These are phyloP conservation scores for Pichia sp. DNA, from an alignment of 1,139 yeast species.

Conservation along the genomic window DNA sequence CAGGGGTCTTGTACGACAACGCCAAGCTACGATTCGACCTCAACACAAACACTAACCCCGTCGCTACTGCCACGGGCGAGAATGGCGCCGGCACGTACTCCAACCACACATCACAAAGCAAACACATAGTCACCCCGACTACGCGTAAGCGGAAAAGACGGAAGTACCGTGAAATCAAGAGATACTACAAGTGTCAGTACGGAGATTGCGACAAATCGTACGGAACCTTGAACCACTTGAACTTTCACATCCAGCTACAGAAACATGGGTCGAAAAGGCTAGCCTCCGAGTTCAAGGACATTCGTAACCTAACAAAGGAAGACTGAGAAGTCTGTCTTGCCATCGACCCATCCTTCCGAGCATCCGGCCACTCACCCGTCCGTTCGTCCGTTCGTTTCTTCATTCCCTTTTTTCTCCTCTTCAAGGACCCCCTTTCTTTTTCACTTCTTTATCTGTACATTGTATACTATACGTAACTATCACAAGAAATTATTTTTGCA, in stretches of 20 bases:
- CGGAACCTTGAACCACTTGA: constrained; percentile 72
- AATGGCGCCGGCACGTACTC: not conserved
- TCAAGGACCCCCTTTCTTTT: not conserved
- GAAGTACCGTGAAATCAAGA: constrained; percentile 64
- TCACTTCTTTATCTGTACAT: constrained; percentile 1
- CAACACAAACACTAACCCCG: not conserved
- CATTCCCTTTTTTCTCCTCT: not conserved
- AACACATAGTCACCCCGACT: not conserved
- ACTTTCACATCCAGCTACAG: constrained; percentile 71
- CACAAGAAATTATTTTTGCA: not conserved
- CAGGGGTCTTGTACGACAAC: not conserved
- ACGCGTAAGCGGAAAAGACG: constrained; percentile 52
- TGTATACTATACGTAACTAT: not conserved
- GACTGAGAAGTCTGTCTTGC: not conserved
- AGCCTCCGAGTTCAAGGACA: constrained; percentile 61
- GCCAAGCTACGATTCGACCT: not conserved
- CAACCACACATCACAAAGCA: not conserved
- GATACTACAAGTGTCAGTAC: constrained; percentile 59
- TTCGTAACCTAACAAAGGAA: constrained; percentile 33
- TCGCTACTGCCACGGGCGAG: not conserved
- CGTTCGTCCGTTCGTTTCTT: not conserved
- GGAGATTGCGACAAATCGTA: constrained; percentile 65
- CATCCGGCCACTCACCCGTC: no score
- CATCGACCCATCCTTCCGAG: not conserved
- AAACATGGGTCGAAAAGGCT: constrained; percentile 66